Evolutionary conservation across 1,284 basidiomycete species (phyloP), one percentile per base, ranked within the genome.

Genomic region (Cryptococcus depauperatus): DNA sequence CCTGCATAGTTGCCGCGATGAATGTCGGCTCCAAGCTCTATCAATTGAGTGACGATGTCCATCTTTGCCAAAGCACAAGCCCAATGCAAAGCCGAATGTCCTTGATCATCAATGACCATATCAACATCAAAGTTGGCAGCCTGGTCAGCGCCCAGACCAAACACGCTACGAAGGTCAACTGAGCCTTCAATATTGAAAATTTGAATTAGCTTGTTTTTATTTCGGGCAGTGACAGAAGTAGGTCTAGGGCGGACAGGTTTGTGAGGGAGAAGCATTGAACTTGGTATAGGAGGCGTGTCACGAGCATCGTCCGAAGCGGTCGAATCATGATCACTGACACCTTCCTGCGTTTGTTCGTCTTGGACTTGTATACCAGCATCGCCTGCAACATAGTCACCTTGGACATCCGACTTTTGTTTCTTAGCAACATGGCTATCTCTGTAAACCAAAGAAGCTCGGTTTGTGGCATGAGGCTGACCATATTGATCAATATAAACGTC

Each of bases 61-160:
- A 80, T 75, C 21, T 85, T 79, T 2, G 83, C 89, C 35, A 97
- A 76, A 29, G 90, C 87, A 5, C 89, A 83, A 1, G 95, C 92
- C 64, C 96, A 80, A 67, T 99, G 95, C 23, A 99, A 75, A 5
- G 93, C 84, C 0, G 90, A 91, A 68, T 99, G 93, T 0, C 90
- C 88, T 61, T 92, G 84, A 54, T 96, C 89, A 61, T 99, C 95
- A 30, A 96, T 79, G 35, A 91, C 77, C 16, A 79, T 76, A 64
- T 96, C 85, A 39, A 85, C 73, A 51, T 90, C 86, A 39, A 81
- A 63, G 14, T 61, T 61, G 1, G 50, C 37, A 32, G 43, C 37
- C 14, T 58, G 50, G 16, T 48, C 47, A 16, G 54, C 16, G 3
- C 41, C 39, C 6, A 61, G 35, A 35, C 61, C 57, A 22, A 63